Percentiles rank a stretch among this genome's conserved stretches.
These are phyloP conservation scores for Cudoniella acicularis DNA, from an alignment of 495 filamentous ascomycete genomes.

Conservation along the genomic window DNA sequence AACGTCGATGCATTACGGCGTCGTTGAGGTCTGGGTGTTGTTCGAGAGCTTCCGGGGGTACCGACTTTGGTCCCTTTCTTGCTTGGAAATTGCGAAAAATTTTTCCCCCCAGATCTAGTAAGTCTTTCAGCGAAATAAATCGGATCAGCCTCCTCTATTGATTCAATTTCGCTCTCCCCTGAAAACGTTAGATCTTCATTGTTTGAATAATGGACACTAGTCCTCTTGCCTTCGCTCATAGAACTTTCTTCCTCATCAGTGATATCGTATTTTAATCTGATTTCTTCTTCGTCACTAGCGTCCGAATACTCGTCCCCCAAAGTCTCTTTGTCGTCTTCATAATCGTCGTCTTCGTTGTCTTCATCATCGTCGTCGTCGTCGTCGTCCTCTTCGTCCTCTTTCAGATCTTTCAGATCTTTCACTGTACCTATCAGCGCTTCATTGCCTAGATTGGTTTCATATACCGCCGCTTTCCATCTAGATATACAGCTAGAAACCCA, in stretches of 20 bases:
- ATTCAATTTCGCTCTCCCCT: neutral
- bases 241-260: neutral
- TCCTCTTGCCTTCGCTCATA: neutral
- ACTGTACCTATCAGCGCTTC: neutral
- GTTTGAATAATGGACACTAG: neutral
- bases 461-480: neutral
- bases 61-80: neutral
- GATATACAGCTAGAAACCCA: conserved; percentile 8
- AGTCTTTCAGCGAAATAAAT: neutral
- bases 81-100: neutral
- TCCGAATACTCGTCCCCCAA: neutral
- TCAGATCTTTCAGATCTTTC: neutral
- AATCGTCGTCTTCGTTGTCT: neutral
- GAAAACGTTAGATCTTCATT: neutral
- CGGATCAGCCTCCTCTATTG: neutral
- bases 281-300: neutral
- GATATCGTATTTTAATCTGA: neutral
- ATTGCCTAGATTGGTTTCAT: neutral
- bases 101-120: neutral
- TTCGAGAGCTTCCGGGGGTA: neutral
- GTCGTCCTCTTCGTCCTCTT: neutral
- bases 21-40: neutral
- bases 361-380: neutral
- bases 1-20: neutral
- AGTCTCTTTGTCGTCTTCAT: neutral